Evolutionary conservation across 164 flowering plant genomes (phyloP), one percentile per base, ranked within the genome.

Genomic region (Stephania cephalantha): DNA sequence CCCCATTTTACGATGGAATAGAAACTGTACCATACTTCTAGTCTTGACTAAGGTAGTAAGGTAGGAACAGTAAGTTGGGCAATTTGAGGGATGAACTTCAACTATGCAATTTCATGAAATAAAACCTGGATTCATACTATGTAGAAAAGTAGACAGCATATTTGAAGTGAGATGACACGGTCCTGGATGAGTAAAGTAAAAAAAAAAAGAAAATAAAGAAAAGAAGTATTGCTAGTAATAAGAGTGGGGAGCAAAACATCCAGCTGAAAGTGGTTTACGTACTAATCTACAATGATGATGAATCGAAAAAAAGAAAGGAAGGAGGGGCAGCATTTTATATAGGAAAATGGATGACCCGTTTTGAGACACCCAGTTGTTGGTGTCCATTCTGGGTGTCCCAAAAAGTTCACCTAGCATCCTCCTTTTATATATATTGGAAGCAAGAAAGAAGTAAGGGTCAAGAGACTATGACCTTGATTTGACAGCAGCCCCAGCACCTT

Each of bases 391-490:
- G 25, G 25, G 25, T 25, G 25, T 25, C 25, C 0, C 25, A 25
- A 25, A 25, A 25, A 25, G 25, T 25, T 25, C 25, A 25, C 25
- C 25, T 25, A 25, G 25, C 25, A 25, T 25, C 25, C 25, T 25
- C 25, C 25, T 25, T 25, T 25, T 25, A 72, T 3, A 6, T 68
- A 50, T 20, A 15, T 6, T 6, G 64, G 20, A 18, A 58, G 20
- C 2, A 35, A 64, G 11, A 20, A 64, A 18, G 55, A 45, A 70
- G 72, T 48, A 20, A 15, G 64, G 64, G 17, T 11, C 35, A 70
- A 44, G 67, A 30, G 69, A 70, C 73, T 70, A n/a, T 63, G 31
- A 75, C 78, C 78, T 70, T 46, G 35, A 72, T 44, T 25, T 2
- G 20, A 70, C 15, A 20, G 30, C 45, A 50, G 10, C 11, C 30